Evolutionary conservation across 2,329 filamentous ascomycete species (phyloP).

Genomic region (Hortaea werneckii): DNA sequence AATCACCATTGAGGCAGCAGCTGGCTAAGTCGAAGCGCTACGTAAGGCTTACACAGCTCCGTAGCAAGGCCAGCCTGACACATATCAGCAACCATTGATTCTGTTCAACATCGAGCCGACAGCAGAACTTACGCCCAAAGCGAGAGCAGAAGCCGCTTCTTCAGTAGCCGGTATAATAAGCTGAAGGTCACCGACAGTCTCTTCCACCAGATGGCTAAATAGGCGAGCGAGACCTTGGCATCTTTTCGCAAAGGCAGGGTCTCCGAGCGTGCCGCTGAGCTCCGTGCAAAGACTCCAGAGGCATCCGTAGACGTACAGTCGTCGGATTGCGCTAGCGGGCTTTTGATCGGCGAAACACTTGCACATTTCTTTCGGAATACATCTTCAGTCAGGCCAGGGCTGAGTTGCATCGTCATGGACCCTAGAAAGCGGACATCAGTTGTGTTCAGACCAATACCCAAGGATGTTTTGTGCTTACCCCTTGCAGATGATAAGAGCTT

Average conservation of each 20-base stretch:
- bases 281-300: slow-evolving; percentile 8
- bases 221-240: slow-evolving; percentile 3
- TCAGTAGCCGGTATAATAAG: slow-evolving; percentile 7
- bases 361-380: slow-evolving; percentile 3
- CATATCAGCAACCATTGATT: background rate
- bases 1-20: slow-evolving; percentile 51
- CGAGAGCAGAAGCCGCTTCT: slow-evolving; percentile 6
- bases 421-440: background rate
- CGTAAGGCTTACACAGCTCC: slow-evolving; percentile 41
- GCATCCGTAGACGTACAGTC: slow-evolving; percentile 5
- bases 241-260: slow-evolving; percentile 2
- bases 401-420: slow-evolving; percentile 7
- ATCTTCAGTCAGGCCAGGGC: slow-evolving; percentile 4
- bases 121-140: slow-evolving; percentile 6
- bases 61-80: background rate
- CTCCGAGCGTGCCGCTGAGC: slow-evolving; percentile 2
- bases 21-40: slow-evolving; percentile 55
- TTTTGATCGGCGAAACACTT: slow-evolving; percentile 1
- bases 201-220: slow-evolving; percentile 3
- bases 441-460: background rate
- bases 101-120: slow-evolving; percentile 24
- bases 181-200: slow-evolving; percentile 5
- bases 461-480: background rate
- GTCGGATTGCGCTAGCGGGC: slow-evolving; percentile 3
- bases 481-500: background rate